phyloP scores from a whole-genome alignment of 495 filamentous ascomycete genomes.

The Elaphomyces granulatus region DNA sequence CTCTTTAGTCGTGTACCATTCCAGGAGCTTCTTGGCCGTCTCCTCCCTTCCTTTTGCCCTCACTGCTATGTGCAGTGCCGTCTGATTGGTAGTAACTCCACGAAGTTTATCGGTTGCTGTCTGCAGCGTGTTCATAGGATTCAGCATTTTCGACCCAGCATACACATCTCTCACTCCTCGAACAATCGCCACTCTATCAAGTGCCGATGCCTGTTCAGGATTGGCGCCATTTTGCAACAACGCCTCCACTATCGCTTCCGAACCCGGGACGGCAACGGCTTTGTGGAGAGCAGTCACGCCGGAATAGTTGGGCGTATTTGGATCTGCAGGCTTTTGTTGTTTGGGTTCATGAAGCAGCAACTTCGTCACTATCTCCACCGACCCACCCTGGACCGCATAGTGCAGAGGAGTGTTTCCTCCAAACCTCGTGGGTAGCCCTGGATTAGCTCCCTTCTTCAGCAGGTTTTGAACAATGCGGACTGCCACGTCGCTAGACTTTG shows the following conservation, averaged over 20 bases:
- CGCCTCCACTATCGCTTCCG: conserved; percentile 3
- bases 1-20: too few species aligned
- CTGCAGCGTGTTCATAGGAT: not conserved
- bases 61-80: conserved; percentile 2
- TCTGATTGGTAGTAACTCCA: conserved; percentile 1
- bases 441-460: conserved; percentile 1
- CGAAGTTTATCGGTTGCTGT: not conserved
- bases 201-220: conserved; percentile 1
- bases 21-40: conserved; percentile 1
- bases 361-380: conserved; percentile 1
- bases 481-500: not conserved
- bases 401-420: conserved; percentile 3
- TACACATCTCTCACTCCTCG: not conserved
- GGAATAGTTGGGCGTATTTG: conserved; percentile 2
- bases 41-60: conserved; percentile 1
- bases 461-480: conserved; percentile 1
- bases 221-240: conserved; percentile 1
- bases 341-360: too few species aligned
- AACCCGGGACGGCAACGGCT: conserved; percentile 2
- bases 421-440: not conserved
- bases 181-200: not conserved
- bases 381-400: conserved; percentile 3
- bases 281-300: conserved; percentile 4
- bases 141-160: too few species aligned
- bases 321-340: not conserved